phyloP scores from a whole-genome alignment of 768 basidiomycete species.

The Lentinula sp. region DNA sequence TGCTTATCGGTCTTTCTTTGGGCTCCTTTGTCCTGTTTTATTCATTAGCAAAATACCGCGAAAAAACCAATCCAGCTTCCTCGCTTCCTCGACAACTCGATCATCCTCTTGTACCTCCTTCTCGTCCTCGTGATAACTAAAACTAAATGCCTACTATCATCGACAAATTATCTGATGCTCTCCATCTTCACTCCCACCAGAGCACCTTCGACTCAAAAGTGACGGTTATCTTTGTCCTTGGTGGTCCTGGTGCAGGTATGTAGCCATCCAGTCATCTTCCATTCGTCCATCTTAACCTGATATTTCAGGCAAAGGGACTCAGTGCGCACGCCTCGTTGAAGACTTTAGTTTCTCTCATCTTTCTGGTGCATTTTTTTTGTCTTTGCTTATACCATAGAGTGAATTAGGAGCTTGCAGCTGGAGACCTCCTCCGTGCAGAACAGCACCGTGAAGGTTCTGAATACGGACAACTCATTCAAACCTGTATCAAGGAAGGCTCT shows the following conservation, averaged over 20 bases:
- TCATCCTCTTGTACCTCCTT: constrained; percentile 61
- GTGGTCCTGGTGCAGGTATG: constrained; percentile 91
- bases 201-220: constrained; percentile 73
- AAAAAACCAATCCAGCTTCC: constrained; percentile 54
- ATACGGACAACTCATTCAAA: constrained; percentile 80
- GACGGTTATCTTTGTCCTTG: constrained; percentile 90
- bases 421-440: constrained; percentile 95
- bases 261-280: background rate
- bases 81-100: constrained; percentile 54
- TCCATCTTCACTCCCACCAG: constrained; percentile 19
- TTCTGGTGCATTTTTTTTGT: constrained; percentile 53
- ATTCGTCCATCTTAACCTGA: constrained; percentile 4
- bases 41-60: constrained; percentile 48
- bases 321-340: constrained; percentile 78
- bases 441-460: constrained; percentile 81
- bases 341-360: constrained; percentile 90
- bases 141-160: constrained; percentile 31
- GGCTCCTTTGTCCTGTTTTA: constrained; percentile 56
- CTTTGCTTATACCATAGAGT: background rate
- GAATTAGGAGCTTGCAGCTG: constrained; percentile 46
- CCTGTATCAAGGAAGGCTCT: constrained; percentile 83
- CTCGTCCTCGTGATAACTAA: constrained; percentile 31
- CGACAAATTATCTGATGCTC: constrained; percentile 33
- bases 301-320: constrained; percentile 86
- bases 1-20: constrained; percentile 50